Base-by-base conservation (phyloP, 1,284 basidiomycete genomes). In the Xanthoconium separans region DNA sequence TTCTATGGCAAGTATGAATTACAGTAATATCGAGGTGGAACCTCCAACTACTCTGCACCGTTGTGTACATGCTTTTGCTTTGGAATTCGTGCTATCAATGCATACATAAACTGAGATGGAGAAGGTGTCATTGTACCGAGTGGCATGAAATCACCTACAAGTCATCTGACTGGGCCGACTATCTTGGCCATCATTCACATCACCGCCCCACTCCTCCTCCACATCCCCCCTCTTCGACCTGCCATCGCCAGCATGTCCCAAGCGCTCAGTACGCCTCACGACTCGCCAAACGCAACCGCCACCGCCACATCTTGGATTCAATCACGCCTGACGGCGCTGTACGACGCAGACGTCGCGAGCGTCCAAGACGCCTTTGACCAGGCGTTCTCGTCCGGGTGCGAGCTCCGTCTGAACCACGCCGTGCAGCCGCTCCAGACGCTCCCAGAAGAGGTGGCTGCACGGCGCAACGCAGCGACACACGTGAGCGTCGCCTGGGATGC, bases 331-430 rank as follows among this genome's bases (percentile, higher is more conserved):
- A 60, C 61, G 2, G 50, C 60, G 12, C 53, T 74, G 7, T 75
- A 68, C 56, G 64, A 70, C 11, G 5, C 18, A 1, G 60, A 60
- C 11, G 52, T 51, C 16, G 44, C 13, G 8, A 16, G 49, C 16
- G 57, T 64, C 44, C 57, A 63, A 11, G 54, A 47, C 3, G 33
- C 57, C 13, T 70, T 76, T 50, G 61, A 69, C 20, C 53, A 52
- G 24, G 51, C 63, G 3, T 78, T 79, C 58, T 63, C 72, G 16
- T 58, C 70, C 1, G 50, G 63, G 2, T 71, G 70, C 33, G 62
- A 71, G 40, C 61, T 78, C 31, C 57, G 68, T 12, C 36, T 66
- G 27, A 73, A 77, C 54, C 72, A 76, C 50, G 60, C 50, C 2
- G 16, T 46, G 0, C 55, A 70, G 0, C 57, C 69, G 2, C 40